These are phyloP conservation scores for Amaranthus palmeri DNA, from an alignment of 148 eudicot genomes.

Conservation along the genomic window DNA sequence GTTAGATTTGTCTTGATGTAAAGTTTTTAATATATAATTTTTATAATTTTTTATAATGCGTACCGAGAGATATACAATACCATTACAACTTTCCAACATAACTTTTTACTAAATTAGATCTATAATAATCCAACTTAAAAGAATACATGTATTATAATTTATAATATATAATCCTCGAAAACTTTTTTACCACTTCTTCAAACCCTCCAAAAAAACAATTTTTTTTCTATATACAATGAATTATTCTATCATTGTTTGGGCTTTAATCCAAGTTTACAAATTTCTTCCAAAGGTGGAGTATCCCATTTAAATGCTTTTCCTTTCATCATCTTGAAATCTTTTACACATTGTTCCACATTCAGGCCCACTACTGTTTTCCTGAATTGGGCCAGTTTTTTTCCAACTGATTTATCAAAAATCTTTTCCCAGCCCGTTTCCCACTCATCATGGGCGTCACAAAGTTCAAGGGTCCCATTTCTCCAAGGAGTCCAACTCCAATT, in stretches of 20 bases:
- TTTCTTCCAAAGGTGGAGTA: slow-evolving; percentile 42
- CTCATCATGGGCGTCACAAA: slow-evolving; percentile 63
- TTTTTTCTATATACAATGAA: slow-evolving; percentile 18
- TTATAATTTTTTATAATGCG: no score
- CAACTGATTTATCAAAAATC: slow-evolving; percentile 46
- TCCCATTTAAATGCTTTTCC: slow-evolving; percentile 48
- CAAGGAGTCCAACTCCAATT: slow-evolving; percentile 88
- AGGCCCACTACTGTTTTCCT: slow-evolving; percentile 42
- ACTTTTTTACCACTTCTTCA: no score
- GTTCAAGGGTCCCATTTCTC: slow-evolving; percentile 40
- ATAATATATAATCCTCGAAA: no score
- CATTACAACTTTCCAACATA: no score
- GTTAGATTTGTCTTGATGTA: no score
- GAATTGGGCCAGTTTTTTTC: slow-evolving; percentile 33
- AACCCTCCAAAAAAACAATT: no score
- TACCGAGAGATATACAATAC: no score
- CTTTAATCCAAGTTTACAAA: slow-evolving; percentile 60
- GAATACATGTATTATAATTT: no score
- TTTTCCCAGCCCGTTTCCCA: slow-evolving; percentile 85
- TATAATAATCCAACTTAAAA: no score
- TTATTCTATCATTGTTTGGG: slow-evolving; percentile 2
- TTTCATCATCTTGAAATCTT: slow-evolving; percentile 55
- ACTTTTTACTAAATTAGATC: no score
- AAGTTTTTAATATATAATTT: no score
- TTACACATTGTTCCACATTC: slow-evolving; percentile 48